phyloP scores from a whole-genome alignment of 2,329 filamentous ascomycete species.

The Verticillium nubilum region DNA sequence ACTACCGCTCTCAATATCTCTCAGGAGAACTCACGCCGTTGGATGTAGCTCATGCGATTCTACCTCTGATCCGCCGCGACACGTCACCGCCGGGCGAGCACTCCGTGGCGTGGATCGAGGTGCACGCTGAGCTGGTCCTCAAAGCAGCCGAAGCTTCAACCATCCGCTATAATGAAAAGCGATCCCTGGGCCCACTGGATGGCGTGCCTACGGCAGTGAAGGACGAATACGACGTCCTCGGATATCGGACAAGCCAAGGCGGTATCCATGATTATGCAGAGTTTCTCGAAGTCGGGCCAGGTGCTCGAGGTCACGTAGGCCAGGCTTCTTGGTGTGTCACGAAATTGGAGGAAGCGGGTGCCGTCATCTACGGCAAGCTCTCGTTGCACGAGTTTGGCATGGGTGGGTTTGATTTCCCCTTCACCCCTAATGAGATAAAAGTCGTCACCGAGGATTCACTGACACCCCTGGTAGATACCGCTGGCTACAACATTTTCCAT shows the following conservation, averaged over 20 bases:
- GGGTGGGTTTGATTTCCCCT: conserved; percentile 47
- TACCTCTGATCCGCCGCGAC: conserved; percentile 39
- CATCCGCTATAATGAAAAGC: conserved; percentile 43
- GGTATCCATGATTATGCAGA: conserved; percentile 49
- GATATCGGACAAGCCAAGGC: conserved; percentile 63
- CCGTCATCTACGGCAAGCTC: conserved; percentile 36
- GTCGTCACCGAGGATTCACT: neutral
- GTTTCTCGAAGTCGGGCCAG: neutral
- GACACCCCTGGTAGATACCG: conserved; percentile 48
- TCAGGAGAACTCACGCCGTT: conserved; percentile 39
- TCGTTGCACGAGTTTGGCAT: conserved; percentile 75
- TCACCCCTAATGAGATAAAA: too few relatives aligned
- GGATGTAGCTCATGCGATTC: conserved; percentile 37
- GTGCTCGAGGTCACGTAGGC: conserved; percentile 32
- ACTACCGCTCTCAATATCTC: conserved; percentile 39
- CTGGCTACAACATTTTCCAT: conserved; percentile 66
- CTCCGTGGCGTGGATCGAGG: conserved; percentile 38
- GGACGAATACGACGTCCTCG: conserved; percentile 71
- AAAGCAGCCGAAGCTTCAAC: conserved; percentile 39
- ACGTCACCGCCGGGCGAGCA: conserved; percentile 29
- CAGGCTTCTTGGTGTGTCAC: neutral
- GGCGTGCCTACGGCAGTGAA: conserved; percentile 71
- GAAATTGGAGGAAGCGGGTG: conserved; percentile 62
- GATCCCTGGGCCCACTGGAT: conserved; percentile 59
- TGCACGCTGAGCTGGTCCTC: conserved; percentile 32